Evolutionary conservation across 225 moss, liverwort and hornwort genomes (phyloP).

Genomic region (Climacium dendroides): DNA sequence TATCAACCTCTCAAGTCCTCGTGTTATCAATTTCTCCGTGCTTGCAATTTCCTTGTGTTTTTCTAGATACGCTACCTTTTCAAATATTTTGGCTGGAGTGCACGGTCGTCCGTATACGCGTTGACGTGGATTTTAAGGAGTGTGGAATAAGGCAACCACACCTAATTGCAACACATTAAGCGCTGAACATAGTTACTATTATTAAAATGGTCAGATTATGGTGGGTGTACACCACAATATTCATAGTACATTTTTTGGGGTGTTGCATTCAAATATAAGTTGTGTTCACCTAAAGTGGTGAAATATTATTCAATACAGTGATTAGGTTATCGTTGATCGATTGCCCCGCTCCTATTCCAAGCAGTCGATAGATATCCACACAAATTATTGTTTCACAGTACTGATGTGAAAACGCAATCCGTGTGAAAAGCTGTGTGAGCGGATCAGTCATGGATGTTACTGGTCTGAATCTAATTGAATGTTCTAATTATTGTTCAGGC

Average conservation of each 20-base stretch:
- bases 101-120: neutral
- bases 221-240: neutral
- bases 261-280: neutral
- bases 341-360: neutral
- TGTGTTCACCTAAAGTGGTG: neutral
- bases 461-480: neutral
- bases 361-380: neutral
- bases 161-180: neutral
- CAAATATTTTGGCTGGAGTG: neutral
- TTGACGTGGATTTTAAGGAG: neutral
- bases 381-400: neutral
- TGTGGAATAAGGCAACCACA: neutral
- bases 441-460: neutral
- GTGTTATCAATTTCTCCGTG: neutral
- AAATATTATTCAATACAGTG: neutral
- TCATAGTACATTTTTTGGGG: neutral
- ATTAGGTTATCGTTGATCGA: too few relatives aligned
- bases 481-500: conserved; percentile 15
- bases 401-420: neutral
- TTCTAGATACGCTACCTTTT: neutral
- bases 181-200: neutral
- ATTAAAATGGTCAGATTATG: neutral
- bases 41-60: neutral
- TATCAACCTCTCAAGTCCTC: neutral
- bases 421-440: neutral